Evolutionary conservation across 202 grass and related monocot species (phyloP), one percentile per base, ranked within the genome.

Genomic region (Hordeum pubiflorum): DNA sequence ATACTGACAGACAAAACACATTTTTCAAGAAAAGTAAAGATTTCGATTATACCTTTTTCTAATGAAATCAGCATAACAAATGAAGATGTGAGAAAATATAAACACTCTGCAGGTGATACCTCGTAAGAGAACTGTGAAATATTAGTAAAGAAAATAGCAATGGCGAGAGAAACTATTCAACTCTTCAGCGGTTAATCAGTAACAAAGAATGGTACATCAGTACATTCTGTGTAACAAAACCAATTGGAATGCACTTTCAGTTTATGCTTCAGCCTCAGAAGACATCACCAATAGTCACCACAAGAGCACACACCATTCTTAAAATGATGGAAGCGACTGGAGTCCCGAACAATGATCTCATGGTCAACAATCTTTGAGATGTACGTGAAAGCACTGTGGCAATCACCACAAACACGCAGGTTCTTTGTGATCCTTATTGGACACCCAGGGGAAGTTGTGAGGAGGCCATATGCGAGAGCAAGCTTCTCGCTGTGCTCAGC

Each of bases 401-500:
- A 97, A 64, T 97, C 93, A 6, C 93, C 90, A 13, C 88, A 97
- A 18, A 97, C 86, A 18, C 93, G 83, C 50, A 97, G 48, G 71
- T 97, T 97, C 86, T 93, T 97, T 36, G 86, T 97, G 87, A 93
- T 89, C 54, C 90, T 84, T 78, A 97, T 93, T 44, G 90, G 84
- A 60, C 79, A 86, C 24, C 93, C 86, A 70, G 81, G 79, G 46
- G 84, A 83, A 41, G 86, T 82, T 29, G 86, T 91, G 72, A 97
- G 87, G 54, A 97, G 86, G 26, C 88, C 88, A 87, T 89, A 97
- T 32, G 88, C 90, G 39, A 97, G 90, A 32, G 90, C 93, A 74
- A 97, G 85, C 56, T 93, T 97, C 84, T 97, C 90, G 41, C 90
- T 97, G 67, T 93, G 93, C 61, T 91, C 93, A 31, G 37, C 54